A percentile compares a stretch with the other conserved stretches of the same genome.
phyloP scores from a whole-genome alignment of 176 grass and related monocot species.

The Avena insularis region DNA sequence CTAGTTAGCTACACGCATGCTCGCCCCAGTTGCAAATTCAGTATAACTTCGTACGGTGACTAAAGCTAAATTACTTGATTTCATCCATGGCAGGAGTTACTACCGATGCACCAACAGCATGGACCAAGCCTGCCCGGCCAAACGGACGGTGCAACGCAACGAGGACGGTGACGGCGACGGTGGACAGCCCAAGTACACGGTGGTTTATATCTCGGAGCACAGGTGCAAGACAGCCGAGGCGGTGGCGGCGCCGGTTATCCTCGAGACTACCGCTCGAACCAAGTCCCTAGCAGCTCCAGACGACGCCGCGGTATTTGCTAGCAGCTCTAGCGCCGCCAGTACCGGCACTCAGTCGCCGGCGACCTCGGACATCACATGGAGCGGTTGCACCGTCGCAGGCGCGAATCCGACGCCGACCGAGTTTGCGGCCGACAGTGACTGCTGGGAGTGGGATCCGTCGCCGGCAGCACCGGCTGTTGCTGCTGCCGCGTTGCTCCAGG shows the following conservation, averaged over 20 bases:
- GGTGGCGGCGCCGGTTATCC: constrained; percentile 38
- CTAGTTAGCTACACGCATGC: neutral
- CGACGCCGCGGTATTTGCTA: neutral
- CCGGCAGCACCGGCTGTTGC: neutral
- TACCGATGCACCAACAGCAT: constrained; percentile 55
- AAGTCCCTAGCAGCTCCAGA: neutral
- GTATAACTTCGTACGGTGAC: neutral
- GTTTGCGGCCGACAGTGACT: neutral
- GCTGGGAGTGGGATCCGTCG: neutral
- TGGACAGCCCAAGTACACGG: neutral
- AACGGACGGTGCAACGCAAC: constrained; percentile 59
- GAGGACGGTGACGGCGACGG: neutral
- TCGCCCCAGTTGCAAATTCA: too few species aligned
- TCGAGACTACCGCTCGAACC: constrained; percentile 39
- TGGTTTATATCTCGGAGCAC: constrained; percentile 29
- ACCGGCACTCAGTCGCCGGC: constrained; percentile 19
- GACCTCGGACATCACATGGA: constrained; percentile 36
- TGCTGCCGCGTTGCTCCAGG: neutral
- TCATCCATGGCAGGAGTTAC: constrained; percentile 56
- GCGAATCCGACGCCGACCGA: neutral
- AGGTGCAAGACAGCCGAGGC: neutral
- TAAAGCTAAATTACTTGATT: constrained; percentile 1
- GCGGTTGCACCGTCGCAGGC: neutral
- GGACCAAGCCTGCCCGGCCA: constrained; percentile 37
- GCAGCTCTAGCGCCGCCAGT: neutral